Evolutionary conservation across 139 green algal species (phyloP).

Genomic region (Volvox reticuliferus): DNA sequence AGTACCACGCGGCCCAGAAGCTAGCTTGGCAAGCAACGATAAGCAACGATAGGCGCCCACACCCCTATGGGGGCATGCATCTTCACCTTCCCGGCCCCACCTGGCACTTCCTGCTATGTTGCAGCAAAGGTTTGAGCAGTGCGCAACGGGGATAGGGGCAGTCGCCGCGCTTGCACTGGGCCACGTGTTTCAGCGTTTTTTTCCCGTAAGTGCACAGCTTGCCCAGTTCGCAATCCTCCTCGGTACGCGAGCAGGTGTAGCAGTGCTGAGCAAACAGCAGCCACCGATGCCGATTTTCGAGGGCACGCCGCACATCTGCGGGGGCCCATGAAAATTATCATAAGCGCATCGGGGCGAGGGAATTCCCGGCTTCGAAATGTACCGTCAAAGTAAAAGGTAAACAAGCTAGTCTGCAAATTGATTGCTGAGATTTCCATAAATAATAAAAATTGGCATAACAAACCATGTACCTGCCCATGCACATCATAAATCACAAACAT

Average conservation of each 20-base stretch:
- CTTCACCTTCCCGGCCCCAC: not conserved
- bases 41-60: too few relatives aligned
- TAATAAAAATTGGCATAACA: not conserved
- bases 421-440: not conserved
- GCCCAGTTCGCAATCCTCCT: slow-evolving; percentile 32
- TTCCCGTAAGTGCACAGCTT: slow-evolving; percentile 48
- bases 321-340: not conserved
- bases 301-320: not conserved
- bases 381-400: not conserved
- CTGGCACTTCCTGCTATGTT: slow-evolving; percentile 40
- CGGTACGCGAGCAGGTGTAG: slow-evolving; percentile 22
- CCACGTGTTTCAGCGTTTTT: slow-evolving; percentile 30
- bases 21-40: too few relatives aligned
- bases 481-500: too few relatives aligned
- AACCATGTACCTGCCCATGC: too few relatives aligned
- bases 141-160: slow-evolving; percentile 29
- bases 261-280: slow-evolving; percentile 44
- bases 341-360: too few relatives aligned
- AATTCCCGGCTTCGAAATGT: too few relatives aligned
- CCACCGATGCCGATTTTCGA: slow-evolving; percentile 42
- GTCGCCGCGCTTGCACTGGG: not conserved
- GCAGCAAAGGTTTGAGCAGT: slow-evolving; percentile 33
- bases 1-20: too few relatives aligned
- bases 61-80: too few relatives aligned
- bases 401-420: not conserved